Conservation (phyloP, 2,329 filamentous ascomycete species). For the Ophiostoma ips region DNA sequence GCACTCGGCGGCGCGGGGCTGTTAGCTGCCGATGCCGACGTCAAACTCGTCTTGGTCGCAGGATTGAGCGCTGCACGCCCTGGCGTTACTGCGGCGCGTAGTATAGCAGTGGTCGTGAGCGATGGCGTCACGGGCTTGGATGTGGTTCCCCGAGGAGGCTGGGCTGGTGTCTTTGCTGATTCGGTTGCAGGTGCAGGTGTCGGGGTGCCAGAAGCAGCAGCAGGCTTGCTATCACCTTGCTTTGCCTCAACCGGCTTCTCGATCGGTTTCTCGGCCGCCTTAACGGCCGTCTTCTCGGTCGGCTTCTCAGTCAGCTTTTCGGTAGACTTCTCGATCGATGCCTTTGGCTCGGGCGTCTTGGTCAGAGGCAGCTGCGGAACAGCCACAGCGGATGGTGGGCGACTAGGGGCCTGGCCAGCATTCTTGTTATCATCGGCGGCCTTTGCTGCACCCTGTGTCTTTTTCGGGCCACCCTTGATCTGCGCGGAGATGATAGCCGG, state of each 20-base stretch:
- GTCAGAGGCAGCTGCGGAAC: conserved; percentile 13
- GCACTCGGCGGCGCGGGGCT: conserved; percentile 33
- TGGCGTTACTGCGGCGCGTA: conserved; percentile 23
- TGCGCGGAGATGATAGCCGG: conserved; percentile 87
- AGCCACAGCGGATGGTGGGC: conserved; percentile 19
- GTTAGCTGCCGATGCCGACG: conserved; percentile 10
- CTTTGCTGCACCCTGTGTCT: conserved; percentile 25
- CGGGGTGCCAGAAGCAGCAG: not conserved
- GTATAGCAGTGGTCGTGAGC: conserved; percentile 4
- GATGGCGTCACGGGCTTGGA: conserved; percentile 1
- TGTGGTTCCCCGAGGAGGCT: not conserved
- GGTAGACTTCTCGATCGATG: not conserved
- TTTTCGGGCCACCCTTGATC: conserved; percentile 33
- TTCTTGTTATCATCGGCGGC: conserved; percentile 23
- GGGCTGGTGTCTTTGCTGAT: conserved; percentile 2
- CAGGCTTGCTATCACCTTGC: not conserved
- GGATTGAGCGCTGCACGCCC: conserved; percentile 28
- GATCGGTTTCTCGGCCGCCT: too few relatives aligned
- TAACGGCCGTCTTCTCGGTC: not conserved
- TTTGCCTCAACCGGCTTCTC: not conserved
- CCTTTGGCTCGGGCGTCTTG: conserved; percentile 23
- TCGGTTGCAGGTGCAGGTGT: not conserved
- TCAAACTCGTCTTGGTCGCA: conserved; percentile 20
- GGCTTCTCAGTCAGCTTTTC: too few relatives aligned
- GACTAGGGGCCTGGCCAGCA: conserved; percentile 8